Evolutionary conservation across 2,329 filamentous ascomycete genomes (phyloP), one percentile per base, ranked within the genome.

Genomic region (Clonostachys rosea): DNA sequence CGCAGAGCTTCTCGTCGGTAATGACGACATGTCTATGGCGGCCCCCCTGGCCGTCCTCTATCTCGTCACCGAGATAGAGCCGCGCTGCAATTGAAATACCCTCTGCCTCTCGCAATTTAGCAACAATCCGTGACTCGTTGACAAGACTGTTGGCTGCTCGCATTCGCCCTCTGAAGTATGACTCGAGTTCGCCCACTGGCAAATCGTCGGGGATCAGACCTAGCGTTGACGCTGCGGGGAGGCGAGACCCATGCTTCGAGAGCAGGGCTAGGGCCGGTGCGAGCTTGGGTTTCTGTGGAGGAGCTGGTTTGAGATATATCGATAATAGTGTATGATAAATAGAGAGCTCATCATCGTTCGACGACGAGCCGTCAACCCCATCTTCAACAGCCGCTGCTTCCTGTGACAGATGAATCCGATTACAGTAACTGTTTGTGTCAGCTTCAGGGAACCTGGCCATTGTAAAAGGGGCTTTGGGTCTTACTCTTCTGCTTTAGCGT

Each of bases 241-340:
- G 80, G 11, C 94, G 87, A 11, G 92, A 90, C 43, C 94, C 94
- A 61, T 99, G 94, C 56, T 89, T 89, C 40, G 88, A 91, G n/a
- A 99, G 82, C 16, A 99, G 80, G 34, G 87, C 82, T 6, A 99
- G 77, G 0, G 94, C 94, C 2, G 92, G 90, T 2, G 76, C 78
- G 61, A 91, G 86, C 53, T 87, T 86, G 9, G 84, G 80, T 49
- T 82, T 68, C 57, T 95, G 78, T 0, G 87, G 84, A 10, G 84
- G 73, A 2, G 88, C 85, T 1, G 94, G 94, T 3, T 84, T 83
- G 4, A 99, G 79, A 63, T 97, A 99, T 3, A 99, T 79, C 2
- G 89, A 89, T 10, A 99, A 79, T 4, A 99, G 80, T 7, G 85
- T 92, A 59, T 96, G 88, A 65, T 97, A 97, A 59, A 97, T 96